Conservation (phyloP, 371 early-diverging fungal species). For the Mortierella sp. region DNA sequence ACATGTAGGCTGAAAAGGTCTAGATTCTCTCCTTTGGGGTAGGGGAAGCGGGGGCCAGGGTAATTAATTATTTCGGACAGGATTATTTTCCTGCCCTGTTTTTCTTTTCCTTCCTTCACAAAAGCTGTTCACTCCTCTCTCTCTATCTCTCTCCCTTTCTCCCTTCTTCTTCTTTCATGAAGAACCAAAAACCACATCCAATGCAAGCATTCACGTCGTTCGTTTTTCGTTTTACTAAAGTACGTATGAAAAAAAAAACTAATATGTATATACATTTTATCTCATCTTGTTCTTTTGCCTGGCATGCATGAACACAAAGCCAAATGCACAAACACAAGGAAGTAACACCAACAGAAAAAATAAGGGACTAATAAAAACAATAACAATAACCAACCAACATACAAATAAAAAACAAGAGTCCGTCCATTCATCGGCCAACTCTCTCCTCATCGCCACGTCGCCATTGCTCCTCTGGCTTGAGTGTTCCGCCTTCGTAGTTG, state of each 20-base stretch:
- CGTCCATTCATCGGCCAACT: conserved; percentile 23
- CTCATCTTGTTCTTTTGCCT: background rate
- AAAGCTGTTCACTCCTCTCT: too few species aligned
- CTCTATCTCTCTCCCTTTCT: too few species aligned
- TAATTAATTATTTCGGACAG: background rate
- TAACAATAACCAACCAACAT: background rate
- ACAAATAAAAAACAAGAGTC: background rate
- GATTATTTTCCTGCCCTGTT: background rate
- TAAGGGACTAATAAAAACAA: background rate
- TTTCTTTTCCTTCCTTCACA: background rate
- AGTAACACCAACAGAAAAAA: background rate
- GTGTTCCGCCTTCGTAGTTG: conserved; percentile 38
- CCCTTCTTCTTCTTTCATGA: too few species aligned
- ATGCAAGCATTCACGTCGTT: background rate
- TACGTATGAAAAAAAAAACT: background rate
- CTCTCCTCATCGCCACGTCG: conserved; percentile 39
- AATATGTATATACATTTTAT: background rate
- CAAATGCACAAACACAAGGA: background rate
- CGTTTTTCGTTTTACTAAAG: background rate
- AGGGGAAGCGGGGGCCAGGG: background rate
- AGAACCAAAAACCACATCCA: too few species aligned
- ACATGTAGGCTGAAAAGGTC: background rate
- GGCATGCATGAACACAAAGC: conserved; percentile 3
- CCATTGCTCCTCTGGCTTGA: conserved; percentile 32
- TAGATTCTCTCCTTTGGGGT: background rate